phyloP scores from a whole-genome alignment of 2,329 filamentous ascomycete genomes.

The Fusarium burgessii region DNA sequence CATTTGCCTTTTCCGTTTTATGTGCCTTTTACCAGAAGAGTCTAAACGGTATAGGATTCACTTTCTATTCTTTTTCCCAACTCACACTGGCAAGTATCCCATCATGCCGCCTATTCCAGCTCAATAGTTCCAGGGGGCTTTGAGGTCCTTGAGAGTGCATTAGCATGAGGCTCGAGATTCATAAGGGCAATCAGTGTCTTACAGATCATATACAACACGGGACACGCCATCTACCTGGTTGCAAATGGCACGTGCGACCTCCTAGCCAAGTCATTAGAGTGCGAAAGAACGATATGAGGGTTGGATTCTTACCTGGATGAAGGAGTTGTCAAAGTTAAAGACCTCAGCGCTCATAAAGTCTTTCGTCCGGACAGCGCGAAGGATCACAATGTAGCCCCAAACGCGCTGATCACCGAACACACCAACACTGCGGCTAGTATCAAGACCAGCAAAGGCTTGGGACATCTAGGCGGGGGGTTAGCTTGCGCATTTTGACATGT shows the following conservation, averaged over 20 bases:
- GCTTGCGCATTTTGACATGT: neutral
- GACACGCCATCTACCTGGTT: slow-evolving; percentile 73
- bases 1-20: no score
- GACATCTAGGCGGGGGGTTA: slow-evolving; percentile 27
- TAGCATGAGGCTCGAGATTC: neutral
- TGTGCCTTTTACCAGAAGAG: no score
- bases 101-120: slow-evolving; percentile 67
- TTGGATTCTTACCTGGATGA: slow-evolving; percentile 2
- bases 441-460: slow-evolving; percentile 44
- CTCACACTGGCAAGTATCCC: neutral
- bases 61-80: neutral
- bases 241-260: slow-evolving; percentile 69
- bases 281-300: slow-evolving; percentile 55
- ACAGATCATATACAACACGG: slow-evolving; percentile 75
- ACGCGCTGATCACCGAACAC: slow-evolving; percentile 48
- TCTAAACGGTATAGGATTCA: no score
- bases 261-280: slow-evolving; percentile 70
- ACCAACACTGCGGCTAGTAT: slow-evolving; percentile 51
- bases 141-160: slow-evolving; percentile 58
- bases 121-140: slow-evolving; percentile 81
- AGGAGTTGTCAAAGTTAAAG: slow-evolving; percentile 58
- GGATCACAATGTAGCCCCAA: slow-evolving; percentile 48
- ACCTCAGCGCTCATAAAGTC: slow-evolving; percentile 78
- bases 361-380: slow-evolving; percentile 56
- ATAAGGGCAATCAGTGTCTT: neutral